Base-by-base conservation (phyloP, 2,329 filamentous ascomycete genomes). In the Ascochyta fabae region DNA sequence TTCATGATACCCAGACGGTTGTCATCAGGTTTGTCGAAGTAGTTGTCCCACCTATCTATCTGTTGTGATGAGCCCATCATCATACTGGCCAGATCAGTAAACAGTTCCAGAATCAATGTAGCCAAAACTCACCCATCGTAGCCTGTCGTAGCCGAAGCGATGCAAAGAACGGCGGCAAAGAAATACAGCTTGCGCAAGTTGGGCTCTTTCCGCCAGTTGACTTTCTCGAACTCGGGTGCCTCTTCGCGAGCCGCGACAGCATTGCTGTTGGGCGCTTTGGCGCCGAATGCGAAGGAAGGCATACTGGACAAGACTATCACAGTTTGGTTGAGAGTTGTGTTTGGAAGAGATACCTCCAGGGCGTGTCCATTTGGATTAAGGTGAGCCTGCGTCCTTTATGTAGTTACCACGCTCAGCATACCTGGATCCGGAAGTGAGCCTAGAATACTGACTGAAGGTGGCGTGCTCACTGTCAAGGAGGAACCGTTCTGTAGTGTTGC, bases 151-250 rank as follows among this genome's bases (percentile, higher is more conserved):
- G 83, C 83, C 15, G 83, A 85, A 42, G 80, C 81, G 62, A 84
- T 68, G 57, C 80, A 82, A 42, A 83, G 78, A 50, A 83, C 65
- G 53, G 78, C 70, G 34, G 78, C 78, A 64, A 79, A 82, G 63
- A 81, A 81, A 74, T 84, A 85, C 16, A 85, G 75, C 72, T 81
- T 81, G 66, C 83, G 76, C 71, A 86, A 76, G 41, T 82, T 82
- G 13, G 82, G 81, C 7, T 84, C 79, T 65, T 79, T 82, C 38
- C 67, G 79, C 83, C 83, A 85, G 61, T 78, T 70, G 46, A 86
- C 81, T 61, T 64, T 77, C 64, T 81, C 80, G 55, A 83, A 82
- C 42, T 79, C 64, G 54, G 81, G 81, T 5, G 79, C 80, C 58
- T 83, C 80, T 38, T 79, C 78, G 60, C 77, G 76, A 50, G 78